A percentile compares a stretch with the other conserved stretches of the same genome.
Evolutionary conservation across 768 basidiomycete species (phyloP).

Genomic region (Mycena kentingensis): DNA sequence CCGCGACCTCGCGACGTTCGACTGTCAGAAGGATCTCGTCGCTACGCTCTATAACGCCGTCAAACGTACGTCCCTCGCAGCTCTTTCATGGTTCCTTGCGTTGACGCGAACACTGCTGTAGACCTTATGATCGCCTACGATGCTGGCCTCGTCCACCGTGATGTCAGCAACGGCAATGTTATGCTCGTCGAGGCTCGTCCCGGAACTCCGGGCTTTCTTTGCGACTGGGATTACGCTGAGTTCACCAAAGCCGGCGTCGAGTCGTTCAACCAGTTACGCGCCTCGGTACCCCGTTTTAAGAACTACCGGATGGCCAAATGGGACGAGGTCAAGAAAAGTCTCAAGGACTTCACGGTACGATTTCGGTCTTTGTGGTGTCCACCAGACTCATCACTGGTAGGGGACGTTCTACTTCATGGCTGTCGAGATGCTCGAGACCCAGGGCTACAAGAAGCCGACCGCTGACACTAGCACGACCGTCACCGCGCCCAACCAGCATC

Average conservation of each 20-base stretch:
- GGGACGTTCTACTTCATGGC: slow-evolving; percentile 7
- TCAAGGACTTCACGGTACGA: slow-evolving; percentile 12
- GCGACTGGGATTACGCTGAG: slow-evolving; percentile 16
- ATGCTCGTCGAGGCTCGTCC: slow-evolving; percentile 4
- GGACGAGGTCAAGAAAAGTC: not conserved
- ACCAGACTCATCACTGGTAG: not conserved
- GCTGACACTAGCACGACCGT: not conserved
- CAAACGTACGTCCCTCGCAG: no score
- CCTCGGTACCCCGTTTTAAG: not conserved
- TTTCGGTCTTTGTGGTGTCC: no score
- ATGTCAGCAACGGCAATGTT: slow-evolving; percentile 14
- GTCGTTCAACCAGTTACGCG: not conserved
- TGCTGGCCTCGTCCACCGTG: slow-evolving; percentile 12
- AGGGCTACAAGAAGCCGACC: not conserved
- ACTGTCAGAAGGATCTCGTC: no score
- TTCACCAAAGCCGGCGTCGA: slow-evolving; percentile 4
- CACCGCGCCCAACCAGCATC: not conserved
- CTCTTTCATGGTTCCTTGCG: no score
- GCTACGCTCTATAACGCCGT: no score
- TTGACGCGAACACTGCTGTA: no score
- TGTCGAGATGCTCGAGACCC: not conserved
- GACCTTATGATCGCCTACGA: no score
- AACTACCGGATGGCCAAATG: not conserved
- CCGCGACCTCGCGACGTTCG: no score
- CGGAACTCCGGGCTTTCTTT: slow-evolving; percentile 2